Evolutionary conservation across 1,284 basidiomycete species (phyloP).

Genomic region (Sparassis latifolia): DNA sequence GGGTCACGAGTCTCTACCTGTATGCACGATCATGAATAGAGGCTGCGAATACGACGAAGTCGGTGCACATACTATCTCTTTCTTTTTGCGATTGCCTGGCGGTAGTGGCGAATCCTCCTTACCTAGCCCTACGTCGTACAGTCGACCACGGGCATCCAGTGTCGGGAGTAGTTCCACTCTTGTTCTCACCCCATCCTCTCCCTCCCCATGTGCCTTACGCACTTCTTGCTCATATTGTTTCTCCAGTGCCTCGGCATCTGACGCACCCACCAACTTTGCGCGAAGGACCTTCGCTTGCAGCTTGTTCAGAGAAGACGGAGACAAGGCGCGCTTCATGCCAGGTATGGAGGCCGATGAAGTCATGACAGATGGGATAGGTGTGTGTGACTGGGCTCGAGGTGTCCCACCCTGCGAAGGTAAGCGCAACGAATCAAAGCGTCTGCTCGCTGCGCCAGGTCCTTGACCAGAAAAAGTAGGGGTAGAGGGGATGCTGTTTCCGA

Average conservation of each 20-base stretch:
- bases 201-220: constrained; percentile 39
- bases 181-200: constrained; percentile 43
- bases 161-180: constrained; percentile 85
- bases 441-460: constrained; percentile 32
- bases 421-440: constrained; percentile 46
- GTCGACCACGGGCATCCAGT: constrained; percentile 75
- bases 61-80: constrained; percentile 54
- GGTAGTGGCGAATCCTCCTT: constrained; percentile 40
- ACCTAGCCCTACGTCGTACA: constrained; percentile 88
- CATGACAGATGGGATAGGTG: constrained; percentile 86
- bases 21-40: background rate
- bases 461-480: constrained; percentile 49
- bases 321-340: constrained; percentile 42
- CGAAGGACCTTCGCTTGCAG: constrained; percentile 90
- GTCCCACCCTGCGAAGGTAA: constrained; percentile 34
- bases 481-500: constrained; percentile 45
- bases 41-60: background rate
- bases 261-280: constrained; percentile 78
- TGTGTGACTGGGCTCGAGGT: constrained; percentile 44
- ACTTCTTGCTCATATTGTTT: constrained; percentile 75
- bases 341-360: constrained; percentile 53
- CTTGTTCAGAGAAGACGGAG: constrained; percentile 81
- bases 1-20: constrained; percentile 85
- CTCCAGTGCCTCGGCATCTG: constrained; percentile 73
- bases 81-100: constrained; percentile 73